Percentiles rank a stretch among this genome's conserved stretches.
Evolutionary conservation across 78 protist genomes (phyloP).

Genomic region (Mastigamoeba balamuthi): DNA sequence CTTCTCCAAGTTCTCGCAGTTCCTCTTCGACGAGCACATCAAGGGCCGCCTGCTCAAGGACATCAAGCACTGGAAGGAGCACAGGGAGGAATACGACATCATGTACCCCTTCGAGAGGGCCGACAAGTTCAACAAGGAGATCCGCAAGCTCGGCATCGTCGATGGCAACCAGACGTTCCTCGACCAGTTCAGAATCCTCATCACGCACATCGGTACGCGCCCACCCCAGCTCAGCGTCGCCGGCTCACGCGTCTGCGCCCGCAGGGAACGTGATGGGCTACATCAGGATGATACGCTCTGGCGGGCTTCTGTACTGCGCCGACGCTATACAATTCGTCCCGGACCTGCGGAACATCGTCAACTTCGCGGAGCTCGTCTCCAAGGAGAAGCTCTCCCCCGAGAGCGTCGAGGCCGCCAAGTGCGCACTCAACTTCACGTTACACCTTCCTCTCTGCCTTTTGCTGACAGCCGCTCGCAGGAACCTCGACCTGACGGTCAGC

Average conservation of each 20-base stretch:
- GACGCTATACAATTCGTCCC: constrained; percentile 71
- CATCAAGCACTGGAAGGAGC: constrained; percentile 25
- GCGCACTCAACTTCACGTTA: not conserved
- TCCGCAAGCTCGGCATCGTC: constrained; percentile 64
- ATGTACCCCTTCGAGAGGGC: constrained; percentile 79
- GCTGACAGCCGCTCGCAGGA: not conserved
- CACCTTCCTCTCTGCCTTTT: not conserved
- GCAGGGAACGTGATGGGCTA: constrained; percentile 89
- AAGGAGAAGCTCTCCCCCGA: constrained; percentile 29
- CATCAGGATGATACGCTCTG: constrained; percentile 84
- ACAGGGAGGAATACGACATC: constrained; percentile 24
- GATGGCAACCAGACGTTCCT: constrained; percentile 52
- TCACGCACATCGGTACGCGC: constrained; percentile 79
- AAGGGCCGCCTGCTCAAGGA: constrained; percentile 67
- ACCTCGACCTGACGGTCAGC: constrained; percentile 45
- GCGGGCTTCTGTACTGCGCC: constrained; percentile 61
- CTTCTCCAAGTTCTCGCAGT: constrained; percentile 75
- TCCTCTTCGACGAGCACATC: constrained; percentile 92
- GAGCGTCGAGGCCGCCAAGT: constrained; percentile 21
- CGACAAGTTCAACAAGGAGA: constrained; percentile 56
- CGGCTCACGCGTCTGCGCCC: too few relatives aligned
- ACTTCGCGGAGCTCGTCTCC: constrained; percentile 51
- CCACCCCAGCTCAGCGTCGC: not conserved
- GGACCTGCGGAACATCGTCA: constrained; percentile 54
- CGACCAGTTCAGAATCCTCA: constrained; percentile 80